Conservation (phyloP, 2,329 filamentous ascomycete species). For the Sporothrix variecibatus region DNA sequence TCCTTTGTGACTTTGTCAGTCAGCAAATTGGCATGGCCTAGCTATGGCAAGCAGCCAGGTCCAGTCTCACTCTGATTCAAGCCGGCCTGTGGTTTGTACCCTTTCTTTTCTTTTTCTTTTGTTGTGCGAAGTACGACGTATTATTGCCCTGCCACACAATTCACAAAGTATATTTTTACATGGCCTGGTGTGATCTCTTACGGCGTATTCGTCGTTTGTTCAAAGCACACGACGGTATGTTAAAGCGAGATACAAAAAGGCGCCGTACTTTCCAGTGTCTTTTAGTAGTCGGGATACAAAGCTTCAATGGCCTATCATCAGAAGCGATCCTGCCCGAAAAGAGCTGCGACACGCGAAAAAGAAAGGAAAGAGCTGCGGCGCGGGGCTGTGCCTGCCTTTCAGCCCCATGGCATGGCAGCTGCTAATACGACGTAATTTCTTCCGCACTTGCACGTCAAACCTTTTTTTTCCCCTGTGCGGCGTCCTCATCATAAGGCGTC, state of each 20-base stretch:
- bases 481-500: not conserved
- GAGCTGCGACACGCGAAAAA: not conserved
- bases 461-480: not conserved
- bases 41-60: not conserved
- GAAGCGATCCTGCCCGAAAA: not conserved
- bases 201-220: not conserved
- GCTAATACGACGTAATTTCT: not conserved
- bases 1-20: no score
- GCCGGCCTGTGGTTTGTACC: not conserved
- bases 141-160: not conserved
- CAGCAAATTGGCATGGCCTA: not conserved
- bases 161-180: not conserved
- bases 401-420: conserved; percentile 22
- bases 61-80: not conserved
- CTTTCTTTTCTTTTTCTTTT: not conserved
- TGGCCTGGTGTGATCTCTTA: not conserved
- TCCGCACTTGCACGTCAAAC: not conserved
- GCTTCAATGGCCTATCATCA: not conserved
- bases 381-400: conserved; percentile 21
- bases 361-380: not conserved
- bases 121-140: not conserved
- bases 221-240: no score
- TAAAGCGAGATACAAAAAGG: no score
- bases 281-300: not conserved
- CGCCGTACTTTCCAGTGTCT: not conserved